These are phyloP conservation scores for Tylopilus cervinicoccineus DNA, from an alignment of 768 basidiomycete genomes.

Conservation along the genomic window DNA sequence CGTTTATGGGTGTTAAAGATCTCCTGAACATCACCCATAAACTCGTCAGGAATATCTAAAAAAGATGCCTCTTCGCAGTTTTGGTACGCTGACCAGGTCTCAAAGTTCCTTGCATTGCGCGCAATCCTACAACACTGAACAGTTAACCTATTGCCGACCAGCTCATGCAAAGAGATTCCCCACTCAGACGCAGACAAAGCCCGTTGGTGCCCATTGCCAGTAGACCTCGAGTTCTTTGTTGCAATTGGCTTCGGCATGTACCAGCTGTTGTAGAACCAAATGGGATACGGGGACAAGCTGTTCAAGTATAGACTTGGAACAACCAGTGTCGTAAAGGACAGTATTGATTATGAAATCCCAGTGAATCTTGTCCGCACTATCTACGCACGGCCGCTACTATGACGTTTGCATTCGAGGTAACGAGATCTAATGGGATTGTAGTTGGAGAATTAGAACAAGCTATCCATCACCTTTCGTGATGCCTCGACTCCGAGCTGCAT, in stretches of 20 bases:
- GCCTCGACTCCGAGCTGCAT: slow-evolving; percentile 86
- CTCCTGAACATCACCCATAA: slow-evolving; percentile 33
- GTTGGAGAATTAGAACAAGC: slow-evolving; percentile 40
- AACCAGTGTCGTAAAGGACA: slow-evolving; percentile 15
- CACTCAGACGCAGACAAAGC: slow-evolving; percentile 48
- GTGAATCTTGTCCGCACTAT: neutral
- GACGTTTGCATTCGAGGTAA: slow-evolving; percentile 5
- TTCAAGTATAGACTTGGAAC: slow-evolving; percentile 5
- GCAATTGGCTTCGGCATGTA: slow-evolving; percentile 19
- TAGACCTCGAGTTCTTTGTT: slow-evolving; percentile 10
- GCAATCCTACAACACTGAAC: slow-evolving; percentile 38
- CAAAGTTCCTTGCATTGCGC: slow-evolving; percentile 44
- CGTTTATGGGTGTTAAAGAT: slow-evolving; percentile 37
- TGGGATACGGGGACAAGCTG: neutral
- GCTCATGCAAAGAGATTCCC: slow-evolving; percentile 7
- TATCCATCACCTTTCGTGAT: slow-evolving; percentile 79
- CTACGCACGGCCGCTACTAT: neutral
- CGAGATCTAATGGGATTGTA: neutral
- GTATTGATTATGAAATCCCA: neutral
- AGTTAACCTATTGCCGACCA: neutral
- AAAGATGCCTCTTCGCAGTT: slow-evolving; percentile 47
- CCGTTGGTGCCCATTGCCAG: slow-evolving; percentile 26
- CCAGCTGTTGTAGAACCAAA: neutral
- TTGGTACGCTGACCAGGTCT: slow-evolving; percentile 49
- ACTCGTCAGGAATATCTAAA: slow-evolving; percentile 40